phyloP scores from a whole-genome alignment of 2,329 filamentous ascomycete genomes.

The Fusarium sacchari region DNA sequence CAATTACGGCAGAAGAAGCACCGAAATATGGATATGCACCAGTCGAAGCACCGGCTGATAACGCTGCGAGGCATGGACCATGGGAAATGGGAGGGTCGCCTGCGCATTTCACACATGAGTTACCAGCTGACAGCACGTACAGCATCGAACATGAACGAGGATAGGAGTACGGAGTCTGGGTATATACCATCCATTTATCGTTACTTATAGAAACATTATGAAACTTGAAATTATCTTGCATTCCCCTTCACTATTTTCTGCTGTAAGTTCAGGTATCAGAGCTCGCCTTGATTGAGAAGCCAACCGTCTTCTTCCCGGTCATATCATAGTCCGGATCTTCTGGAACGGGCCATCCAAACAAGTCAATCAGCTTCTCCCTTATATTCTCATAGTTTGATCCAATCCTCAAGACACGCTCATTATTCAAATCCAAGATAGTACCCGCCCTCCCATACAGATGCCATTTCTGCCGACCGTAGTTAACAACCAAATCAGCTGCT shows the following conservation, averaged over 20 bases:
- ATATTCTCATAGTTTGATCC: neutral
- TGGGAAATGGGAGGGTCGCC: constrained; percentile 1
- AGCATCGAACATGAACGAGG: neutral
- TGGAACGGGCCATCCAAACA: neutral
- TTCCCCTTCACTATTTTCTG: accelerated
- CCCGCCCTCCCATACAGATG: neutral
- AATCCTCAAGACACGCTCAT: neutral
- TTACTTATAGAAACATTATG: accelerated
- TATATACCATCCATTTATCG: neutral
- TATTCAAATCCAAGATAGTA: neutral
- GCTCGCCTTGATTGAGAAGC: neutral
- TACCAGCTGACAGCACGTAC: neutral
- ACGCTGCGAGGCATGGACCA: neutral
- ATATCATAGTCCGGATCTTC: neutral
- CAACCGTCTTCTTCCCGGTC: neutral
- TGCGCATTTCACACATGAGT: neutral
- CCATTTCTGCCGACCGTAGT: neutral
- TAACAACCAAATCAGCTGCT: neutral
- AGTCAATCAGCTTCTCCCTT: neutral
- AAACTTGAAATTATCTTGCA: neutral
- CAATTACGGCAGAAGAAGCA: neutral
- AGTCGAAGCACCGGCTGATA: neutral
- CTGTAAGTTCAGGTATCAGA: neutral
- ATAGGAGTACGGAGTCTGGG: neutral
- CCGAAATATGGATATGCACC: neutral